phyloP scores from a whole-genome alignment of 495 filamentous ascomycete genomes.

The Neurospora cerealis region DNA sequence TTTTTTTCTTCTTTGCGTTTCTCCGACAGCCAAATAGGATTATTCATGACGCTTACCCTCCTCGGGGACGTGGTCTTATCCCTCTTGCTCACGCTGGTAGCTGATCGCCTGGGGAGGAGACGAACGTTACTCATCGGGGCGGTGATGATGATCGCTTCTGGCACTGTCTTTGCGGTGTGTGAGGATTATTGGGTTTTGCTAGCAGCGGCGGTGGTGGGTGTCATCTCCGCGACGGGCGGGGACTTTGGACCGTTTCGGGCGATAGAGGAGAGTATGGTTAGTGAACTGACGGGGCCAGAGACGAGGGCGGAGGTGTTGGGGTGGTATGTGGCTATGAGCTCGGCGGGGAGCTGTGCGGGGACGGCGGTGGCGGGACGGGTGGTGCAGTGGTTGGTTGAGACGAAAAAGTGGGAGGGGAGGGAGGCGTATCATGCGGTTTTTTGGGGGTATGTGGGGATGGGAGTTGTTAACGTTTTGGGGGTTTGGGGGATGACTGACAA shows the following conservation, averaged over 20 bases:
- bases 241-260: constrained; percentile 80
- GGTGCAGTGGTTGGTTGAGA: constrained; percentile 21
- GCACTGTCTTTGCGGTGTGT: constrained; percentile 54
- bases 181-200: constrained; percentile 69
- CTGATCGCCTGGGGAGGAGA: constrained; percentile 63
- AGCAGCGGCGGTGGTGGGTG: constrained; percentile 65
- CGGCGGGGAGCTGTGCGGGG: constrained; percentile 21
- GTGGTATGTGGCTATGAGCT: constrained; percentile 59
- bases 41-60: constrained; percentile 84
- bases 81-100: constrained; percentile 64
- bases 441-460: constrained; percentile 27
- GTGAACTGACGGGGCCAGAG: constrained; percentile 56
- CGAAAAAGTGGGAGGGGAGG: constrained; percentile 23
- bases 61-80: constrained; percentile 70
- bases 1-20: constrained; percentile 51
- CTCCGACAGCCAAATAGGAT: constrained; percentile 58
- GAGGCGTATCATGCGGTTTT: constrained; percentile 32
- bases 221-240: constrained; percentile 69
- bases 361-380: constrained; percentile 29
- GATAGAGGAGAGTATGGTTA: constrained; percentile 70
- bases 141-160: constrained; percentile 56
- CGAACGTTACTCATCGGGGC: constrained; percentile 57
- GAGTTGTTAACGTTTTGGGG: constrained; percentile 22
- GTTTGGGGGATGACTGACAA: constrained; percentile 21
- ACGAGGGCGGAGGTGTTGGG: constrained; percentile 65